Conservation (phyloP, 108 stramenopile species). For the Poteriospumella lacustris region DNA sequence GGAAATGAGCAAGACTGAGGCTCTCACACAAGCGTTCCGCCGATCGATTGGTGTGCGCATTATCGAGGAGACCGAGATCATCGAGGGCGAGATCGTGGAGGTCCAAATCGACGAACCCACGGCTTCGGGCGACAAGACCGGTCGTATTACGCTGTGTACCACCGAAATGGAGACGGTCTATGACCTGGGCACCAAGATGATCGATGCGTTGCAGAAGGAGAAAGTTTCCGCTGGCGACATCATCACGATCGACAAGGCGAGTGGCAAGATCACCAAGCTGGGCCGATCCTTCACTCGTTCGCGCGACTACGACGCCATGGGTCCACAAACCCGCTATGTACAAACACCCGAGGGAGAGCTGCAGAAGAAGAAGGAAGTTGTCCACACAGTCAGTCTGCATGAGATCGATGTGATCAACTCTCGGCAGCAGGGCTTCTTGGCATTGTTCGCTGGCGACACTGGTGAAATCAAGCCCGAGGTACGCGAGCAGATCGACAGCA, state of each 20-base stretch:
- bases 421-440: constrained; percentile 94
- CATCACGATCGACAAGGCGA: constrained; percentile 97
- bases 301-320: constrained; percentile 98
- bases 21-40: constrained; percentile 97
- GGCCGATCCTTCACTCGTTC: constrained; percentile 84
- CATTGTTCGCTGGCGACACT: constrained; percentile 95
- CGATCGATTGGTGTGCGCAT: constrained; percentile 61
- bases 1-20: constrained; percentile 97
- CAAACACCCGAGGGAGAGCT: constrained; percentile 97
- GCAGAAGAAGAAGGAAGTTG: constrained; percentile 93
- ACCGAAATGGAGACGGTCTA: constrained; percentile 99
- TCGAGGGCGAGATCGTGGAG: constrained; percentile 99
- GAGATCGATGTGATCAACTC: constrained; percentile 99
- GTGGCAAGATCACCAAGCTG: constrained; percentile 88
- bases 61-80: constrained; percentile 96
- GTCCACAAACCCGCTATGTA: constrained; percentile 91
- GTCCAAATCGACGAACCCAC: constrained; percentile 77
- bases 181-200: constrained; percentile 99
- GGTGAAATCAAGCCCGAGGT: constrained; percentile 95
- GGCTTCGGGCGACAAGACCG: constrained; percentile 67
- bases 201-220: constrained; percentile 90
- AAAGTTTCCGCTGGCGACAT: constrained; percentile 96
- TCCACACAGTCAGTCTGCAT: constrained; percentile 88
- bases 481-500: constrained; percentile 91
- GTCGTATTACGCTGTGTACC: constrained; percentile 89